Evolutionary conservation across 2,329 filamentous ascomycete species (phyloP), one percentile per base, ranked within the genome.

Genomic region (Clonostachys chloroleuca): DNA sequence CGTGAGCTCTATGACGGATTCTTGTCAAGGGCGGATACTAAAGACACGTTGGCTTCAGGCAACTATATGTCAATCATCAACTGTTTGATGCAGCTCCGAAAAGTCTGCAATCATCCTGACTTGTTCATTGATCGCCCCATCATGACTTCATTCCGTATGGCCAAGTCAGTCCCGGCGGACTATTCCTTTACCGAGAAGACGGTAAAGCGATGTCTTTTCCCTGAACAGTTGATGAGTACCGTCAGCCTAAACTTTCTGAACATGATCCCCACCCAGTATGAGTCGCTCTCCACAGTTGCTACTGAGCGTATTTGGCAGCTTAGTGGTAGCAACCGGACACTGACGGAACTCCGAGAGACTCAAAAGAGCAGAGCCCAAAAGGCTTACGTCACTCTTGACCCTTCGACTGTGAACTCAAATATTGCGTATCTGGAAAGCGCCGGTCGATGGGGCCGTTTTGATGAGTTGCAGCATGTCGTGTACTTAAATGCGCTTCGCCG

Each of bases 61-160:
- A 99, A 97, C 59, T 96, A 96, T 63, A 82, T 99, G 53, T 96
- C 91, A 16, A 96, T 99, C 63, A 97, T 97, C 68, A 96, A 96
- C 63, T 97, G 95, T 65, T 72, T 99, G 45, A 96, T 99, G 91
- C 94, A 96, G 62, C 75, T 99, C 46, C 84, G 94, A 43, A 96
- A 97, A 64, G 95, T 99, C 45, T 99, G 94, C 76, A 99, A 99
- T 56, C 94, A 99, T 61, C 95, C 94, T 0, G 94, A 99, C 67
- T 77, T 99, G 9, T 99, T 99, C 59, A 88, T 97, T 56, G 95
- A 95, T 49, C 83, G 94, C 14, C 92, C 91, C 1, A 97, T 99
- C 58, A 94, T 95, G 68, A 99, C 92, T 0, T 97, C 94, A 2
- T 95, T 96, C 64, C 89, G 91, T 5, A 95, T 97, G 87, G 77